A percentile compares a stretch with the other conserved stretches of the same genome.
These are phyloP conservation scores for Hericium rajendrae DNA, from an alignment of 768 basidiomycete genomes.

Conservation along the genomic window DNA sequence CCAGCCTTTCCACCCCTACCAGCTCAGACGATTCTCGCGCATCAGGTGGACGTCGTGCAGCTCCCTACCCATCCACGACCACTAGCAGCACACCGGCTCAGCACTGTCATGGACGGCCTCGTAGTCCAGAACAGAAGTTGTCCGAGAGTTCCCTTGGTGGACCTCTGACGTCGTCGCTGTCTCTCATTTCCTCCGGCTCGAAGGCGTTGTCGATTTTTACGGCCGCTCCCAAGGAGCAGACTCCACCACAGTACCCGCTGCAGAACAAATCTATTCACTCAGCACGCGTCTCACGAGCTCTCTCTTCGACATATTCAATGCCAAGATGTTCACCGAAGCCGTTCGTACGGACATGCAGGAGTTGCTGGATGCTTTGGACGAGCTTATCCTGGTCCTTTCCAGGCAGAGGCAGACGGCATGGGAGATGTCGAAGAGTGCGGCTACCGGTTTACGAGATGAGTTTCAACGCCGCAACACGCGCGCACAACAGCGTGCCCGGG, in stretches of 20 bases:
- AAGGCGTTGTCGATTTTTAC: conserved; percentile 11
- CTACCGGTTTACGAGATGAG: conserved; percentile 13
- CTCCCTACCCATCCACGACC: neutral
- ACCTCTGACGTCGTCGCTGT: conserved; percentile 4
- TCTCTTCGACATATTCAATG: conserved; percentile 40
- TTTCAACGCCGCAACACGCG: conserved; percentile 20
- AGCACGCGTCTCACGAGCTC: conserved; percentile 35
- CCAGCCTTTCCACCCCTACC: conserved; percentile 8
- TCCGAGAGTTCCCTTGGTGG: neutral
- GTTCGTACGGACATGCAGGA: conserved; percentile 46
- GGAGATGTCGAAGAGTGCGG: neutral
- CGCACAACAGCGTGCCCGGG: conserved; percentile 20
- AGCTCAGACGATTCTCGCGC: neutral
- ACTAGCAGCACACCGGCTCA: neutral
- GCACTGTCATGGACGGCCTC: conserved; percentile 1
- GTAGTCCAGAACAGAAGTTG: neutral
- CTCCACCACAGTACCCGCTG: neutral
- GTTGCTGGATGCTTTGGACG: conserved; percentile 50
- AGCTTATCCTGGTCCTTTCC: conserved; percentile 30
- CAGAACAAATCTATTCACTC: conserved; percentile 21
- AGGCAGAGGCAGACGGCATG: conserved; percentile 6
- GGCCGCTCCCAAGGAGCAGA: neutral
- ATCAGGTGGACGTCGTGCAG: neutral
- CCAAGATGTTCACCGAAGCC: conserved; percentile 29
- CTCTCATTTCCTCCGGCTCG: conserved; percentile 4